Conservation (phyloP, 768 basidiomycete species). For the Chlorophyllum brunneum region DNA sequence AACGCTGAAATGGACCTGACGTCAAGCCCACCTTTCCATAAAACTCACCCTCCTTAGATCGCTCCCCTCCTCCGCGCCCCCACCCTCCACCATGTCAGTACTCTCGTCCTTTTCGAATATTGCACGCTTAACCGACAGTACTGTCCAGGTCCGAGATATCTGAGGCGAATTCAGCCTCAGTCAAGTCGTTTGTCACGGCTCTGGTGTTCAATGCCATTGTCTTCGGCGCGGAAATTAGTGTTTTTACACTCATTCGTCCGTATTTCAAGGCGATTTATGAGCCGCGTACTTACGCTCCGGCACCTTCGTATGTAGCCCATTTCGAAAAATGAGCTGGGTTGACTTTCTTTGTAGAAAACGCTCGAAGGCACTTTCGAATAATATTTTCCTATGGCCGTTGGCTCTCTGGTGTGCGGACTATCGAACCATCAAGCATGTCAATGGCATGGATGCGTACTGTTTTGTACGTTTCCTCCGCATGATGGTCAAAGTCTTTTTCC, state of each 20-base stretch:
- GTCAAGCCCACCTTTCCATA: slow-evolving; percentile 1
- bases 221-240: slow-evolving; percentile 63
- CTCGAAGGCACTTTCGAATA: slow-evolving; percentile 43
- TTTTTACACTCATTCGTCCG: slow-evolving; percentile 80
- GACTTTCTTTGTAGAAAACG: slow-evolving; percentile 46
- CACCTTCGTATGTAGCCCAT: slow-evolving; percentile 31
- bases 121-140: not conserved
- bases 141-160: slow-evolving; percentile 33
- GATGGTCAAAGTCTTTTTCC: slow-evolving; percentile 77
- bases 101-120: not conserved
- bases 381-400: slow-evolving; percentile 62
- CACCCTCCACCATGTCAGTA: slow-evolving; percentile 8
- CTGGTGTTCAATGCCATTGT: slow-evolving; percentile 78
- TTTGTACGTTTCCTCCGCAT: slow-evolving; percentile 88
- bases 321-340: not conserved
- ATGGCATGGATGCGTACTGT: slow-evolving; percentile 90
- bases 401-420: slow-evolving; percentile 62
- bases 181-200: slow-evolving; percentile 77
- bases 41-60: not conserved
- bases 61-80: not conserved
- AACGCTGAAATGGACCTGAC: not conserved
- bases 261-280: slow-evolving; percentile 89
- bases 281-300: slow-evolving; percentile 69
- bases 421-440: slow-evolving; percentile 55
- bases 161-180: slow-evolving; percentile 58